Evolutionary conservation across 805 yeast genomes (phyloP).

Genomic region (Candida loeiensis): DNA sequence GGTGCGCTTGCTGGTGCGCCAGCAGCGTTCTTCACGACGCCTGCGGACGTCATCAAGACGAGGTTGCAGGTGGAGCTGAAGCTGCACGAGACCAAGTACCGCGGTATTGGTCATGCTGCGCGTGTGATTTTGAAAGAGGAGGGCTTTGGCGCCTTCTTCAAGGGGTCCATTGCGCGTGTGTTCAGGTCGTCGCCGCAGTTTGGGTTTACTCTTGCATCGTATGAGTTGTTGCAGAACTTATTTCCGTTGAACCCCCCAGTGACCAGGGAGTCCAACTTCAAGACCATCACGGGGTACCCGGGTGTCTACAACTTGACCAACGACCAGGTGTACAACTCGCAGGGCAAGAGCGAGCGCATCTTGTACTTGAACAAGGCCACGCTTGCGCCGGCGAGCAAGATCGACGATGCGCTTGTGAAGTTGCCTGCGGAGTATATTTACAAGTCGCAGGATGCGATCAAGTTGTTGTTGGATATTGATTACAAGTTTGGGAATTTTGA

Average conservation of each 20-base stretch:
- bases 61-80: slow-evolving; percentile 84
- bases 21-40: slow-evolving; percentile 94
- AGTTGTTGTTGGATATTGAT: slow-evolving; percentile 59
- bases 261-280: slow-evolving; percentile 42
- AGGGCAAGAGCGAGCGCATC: slow-evolving; percentile 30
- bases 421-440: slow-evolving; percentile 46
- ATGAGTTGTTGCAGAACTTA: slow-evolving; percentile 79
- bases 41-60: slow-evolving; percentile 95
- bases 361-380: slow-evolving; percentile 32
- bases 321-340: slow-evolving; percentile 42
- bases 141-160: slow-evolving; percentile 82
- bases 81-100: slow-evolving; percentile 72
- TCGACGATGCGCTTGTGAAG: slow-evolving; percentile 38
- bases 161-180: slow-evolving; percentile 95
- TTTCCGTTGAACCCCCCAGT: slow-evolving; percentile 64
- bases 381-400: slow-evolving; percentile 16
- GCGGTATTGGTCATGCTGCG: slow-evolving; percentile 75
- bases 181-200: slow-evolving; percentile 96
- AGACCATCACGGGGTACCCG: slow-evolving; percentile 43
- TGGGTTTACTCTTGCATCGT: slow-evolving; percentile 96
- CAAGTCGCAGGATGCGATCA: slow-evolving; percentile 58
- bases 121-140: slow-evolving; percentile 73
- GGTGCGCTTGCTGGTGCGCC: slow-evolving; percentile 99
- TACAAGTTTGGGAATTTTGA: slow-evolving; percentile 58
- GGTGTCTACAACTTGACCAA: slow-evolving; percentile 44